Conservation (phyloP, 75 land plant species). For the Cunninghamia lanceolata region DNA sequence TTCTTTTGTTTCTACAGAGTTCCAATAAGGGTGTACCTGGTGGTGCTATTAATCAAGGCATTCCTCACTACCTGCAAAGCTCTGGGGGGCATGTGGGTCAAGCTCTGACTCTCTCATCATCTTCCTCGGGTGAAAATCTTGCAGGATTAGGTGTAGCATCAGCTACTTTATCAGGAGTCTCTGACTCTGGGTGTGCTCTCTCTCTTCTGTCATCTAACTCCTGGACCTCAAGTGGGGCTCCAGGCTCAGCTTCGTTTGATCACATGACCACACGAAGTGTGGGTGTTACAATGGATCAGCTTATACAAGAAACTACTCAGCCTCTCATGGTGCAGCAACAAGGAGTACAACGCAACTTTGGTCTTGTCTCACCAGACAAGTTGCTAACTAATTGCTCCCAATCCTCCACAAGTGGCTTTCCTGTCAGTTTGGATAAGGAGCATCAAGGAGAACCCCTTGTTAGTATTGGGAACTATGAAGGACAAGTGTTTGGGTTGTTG, state of each 20-base stretch:
- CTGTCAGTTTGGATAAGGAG: background rate
- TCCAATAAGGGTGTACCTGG: conserved; percentile 13
- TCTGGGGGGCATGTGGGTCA: conserved; percentile 24
- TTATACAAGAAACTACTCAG: background rate
- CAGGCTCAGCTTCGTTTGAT: background rate
- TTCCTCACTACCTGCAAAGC: conserved; percentile 23
- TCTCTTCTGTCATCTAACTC: conserved; percentile 62
- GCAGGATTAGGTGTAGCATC: conserved; percentile 22
- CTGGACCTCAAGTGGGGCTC: conserved; percentile 27
- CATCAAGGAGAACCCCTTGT: background rate
- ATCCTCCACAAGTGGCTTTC: background rate
- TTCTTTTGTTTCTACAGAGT: conserved; percentile 27
- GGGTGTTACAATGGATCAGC: background rate
- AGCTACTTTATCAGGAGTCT: conserved; percentile 21
- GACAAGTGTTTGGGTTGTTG: background rate
- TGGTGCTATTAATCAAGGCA: conserved; percentile 8
- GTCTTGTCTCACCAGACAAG: background rate
- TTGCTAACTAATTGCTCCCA: background rate
- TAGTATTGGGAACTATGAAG: conserved; percentile 1
- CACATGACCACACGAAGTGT: background rate
- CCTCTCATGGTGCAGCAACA: background rate
- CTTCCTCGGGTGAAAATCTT: conserved; percentile 14
- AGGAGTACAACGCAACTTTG: background rate
- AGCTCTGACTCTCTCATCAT: conserved; percentile 22
- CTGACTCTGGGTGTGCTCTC: conserved; percentile 60